Conservation (phyloP, 441 rosid genomes). For the Brassica balearica region DNA sequence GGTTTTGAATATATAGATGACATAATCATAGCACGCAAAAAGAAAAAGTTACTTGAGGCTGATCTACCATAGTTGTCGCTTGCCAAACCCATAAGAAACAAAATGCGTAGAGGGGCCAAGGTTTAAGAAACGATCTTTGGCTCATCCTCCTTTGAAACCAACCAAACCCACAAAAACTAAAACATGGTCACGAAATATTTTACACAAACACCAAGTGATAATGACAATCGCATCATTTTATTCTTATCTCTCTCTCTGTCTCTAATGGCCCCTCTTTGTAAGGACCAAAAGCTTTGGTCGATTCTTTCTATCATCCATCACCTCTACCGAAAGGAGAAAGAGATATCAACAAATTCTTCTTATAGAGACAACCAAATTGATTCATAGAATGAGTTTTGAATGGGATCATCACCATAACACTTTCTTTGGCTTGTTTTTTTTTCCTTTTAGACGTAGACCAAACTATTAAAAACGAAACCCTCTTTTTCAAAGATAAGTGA, state of each 20-base stretch:
- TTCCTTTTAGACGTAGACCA: conserved; percentile 29
- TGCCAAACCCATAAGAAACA: conserved; percentile 34
- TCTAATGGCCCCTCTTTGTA: conserved; percentile 40
- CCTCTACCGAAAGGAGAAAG: conserved; percentile 38
- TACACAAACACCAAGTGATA: conserved; percentile 34
- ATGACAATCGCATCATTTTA: conserved; percentile 36
- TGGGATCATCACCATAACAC: conserved; percentile 25
- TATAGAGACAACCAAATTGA: conserved; percentile 31
- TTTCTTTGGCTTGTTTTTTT: conserved; percentile 21
- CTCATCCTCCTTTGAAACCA: conserved; percentile 32
- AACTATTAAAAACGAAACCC: conserved; percentile 5
- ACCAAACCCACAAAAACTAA: conserved; percentile 38
- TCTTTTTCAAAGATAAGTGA: conserved; percentile 14
- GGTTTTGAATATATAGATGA: background rate
- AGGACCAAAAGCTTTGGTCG: conserved; percentile 37
- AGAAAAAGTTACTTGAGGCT: conserved; percentile 14
- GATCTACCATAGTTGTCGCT: conserved; percentile 21
- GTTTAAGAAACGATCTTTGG: conserved; percentile 32
- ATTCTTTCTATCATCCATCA: conserved; percentile 36
- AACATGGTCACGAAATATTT: conserved; percentile 35
- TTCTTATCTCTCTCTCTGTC: conserved; percentile 23
- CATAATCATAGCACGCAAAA: conserved; percentile 22
- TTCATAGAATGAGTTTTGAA: conserved; percentile 29
- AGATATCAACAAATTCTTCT: conserved; percentile 21
- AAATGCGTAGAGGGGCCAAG: conserved; percentile 15